These are phyloP conservation scores for Maudiozyma humilis DNA, from an alignment of 1,139 yeast genomes.

Conservation along the genomic window DNA sequence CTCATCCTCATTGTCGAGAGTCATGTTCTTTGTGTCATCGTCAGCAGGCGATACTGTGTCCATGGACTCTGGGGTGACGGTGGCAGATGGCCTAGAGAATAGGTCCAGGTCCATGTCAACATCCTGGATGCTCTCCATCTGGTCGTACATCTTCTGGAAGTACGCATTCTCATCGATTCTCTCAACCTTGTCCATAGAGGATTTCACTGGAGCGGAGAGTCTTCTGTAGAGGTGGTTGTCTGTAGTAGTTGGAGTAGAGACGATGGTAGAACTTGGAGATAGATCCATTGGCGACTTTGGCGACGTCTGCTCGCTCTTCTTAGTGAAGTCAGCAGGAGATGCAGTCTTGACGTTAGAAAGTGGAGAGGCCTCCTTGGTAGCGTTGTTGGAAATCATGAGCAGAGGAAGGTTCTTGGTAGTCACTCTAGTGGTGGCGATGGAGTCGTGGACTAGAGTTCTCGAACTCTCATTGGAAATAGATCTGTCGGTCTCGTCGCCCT, in stretches of 20 bases:
- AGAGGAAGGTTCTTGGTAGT: constrained; percentile 3
- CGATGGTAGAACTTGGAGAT: constrained; percentile 7
- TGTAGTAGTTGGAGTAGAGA: constrained; percentile 6
- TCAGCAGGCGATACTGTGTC: constrained; percentile 2
- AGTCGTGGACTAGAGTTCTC: constrained; percentile 1
- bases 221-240: constrained; percentile 1
- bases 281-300: constrained; percentile 7
- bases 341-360: neutral
- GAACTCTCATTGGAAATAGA: constrained; percentile 5
- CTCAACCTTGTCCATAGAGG: neutral
- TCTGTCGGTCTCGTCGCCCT: constrained; percentile 16
- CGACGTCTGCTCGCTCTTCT: neutral
- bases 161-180: constrained; percentile 2
- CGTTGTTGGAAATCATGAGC: constrained; percentile 1
- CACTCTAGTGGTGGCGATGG: constrained; percentile 1
- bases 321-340: constrained; percentile 1
- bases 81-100: constrained; percentile 2
- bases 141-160: constrained; percentile 6
- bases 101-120: constrained; percentile 4
- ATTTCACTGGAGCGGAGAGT: constrained; percentile 4
- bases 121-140: constrained; percentile 5
- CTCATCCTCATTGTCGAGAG: constrained; percentile 9
- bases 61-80: constrained; percentile 1
- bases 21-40: constrained; percentile 1
- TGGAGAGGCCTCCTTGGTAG: constrained; percentile 3